A percentile compares a stretch with the other conserved stretches of the same genome.
Conservation (phyloP, 352 stramenopile species). For the Pythium guiyangense region DNA sequence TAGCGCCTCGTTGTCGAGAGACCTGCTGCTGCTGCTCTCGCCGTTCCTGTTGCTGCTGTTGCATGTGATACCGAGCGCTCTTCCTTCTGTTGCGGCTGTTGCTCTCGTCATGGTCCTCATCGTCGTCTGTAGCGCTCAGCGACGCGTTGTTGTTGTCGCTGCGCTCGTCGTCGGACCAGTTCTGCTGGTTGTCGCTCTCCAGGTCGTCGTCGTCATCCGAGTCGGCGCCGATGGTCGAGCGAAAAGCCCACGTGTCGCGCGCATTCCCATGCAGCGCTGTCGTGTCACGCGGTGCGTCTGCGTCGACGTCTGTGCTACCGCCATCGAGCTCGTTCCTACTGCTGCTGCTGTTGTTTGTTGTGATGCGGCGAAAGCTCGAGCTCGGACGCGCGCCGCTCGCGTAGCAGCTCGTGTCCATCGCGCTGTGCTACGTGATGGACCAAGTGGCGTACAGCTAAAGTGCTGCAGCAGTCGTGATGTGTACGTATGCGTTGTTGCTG, state of each 20-base stretch:
- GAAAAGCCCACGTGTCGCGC: slow-evolving; percentile 47
- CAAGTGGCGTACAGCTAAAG: too few species aligned
- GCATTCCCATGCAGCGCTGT: neutral
- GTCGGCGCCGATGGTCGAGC: slow-evolving; percentile 42
- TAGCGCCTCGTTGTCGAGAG: neutral
- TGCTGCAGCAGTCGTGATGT: too few species aligned
- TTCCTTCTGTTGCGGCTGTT: neutral
- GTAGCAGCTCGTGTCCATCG: neutral
- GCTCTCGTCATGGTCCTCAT: neutral
- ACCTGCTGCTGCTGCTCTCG: neutral
- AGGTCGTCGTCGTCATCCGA: slow-evolving; percentile 23
- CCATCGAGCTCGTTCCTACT: neutral
- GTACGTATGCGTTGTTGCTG: too few species aligned
- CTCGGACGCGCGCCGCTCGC: neutral
- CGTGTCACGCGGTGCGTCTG: neutral
- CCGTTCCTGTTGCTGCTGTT: neutral
- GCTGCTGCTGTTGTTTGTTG: neutral
- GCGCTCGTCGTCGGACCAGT: slow-evolving; percentile 8
- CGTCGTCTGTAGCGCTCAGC: neutral
- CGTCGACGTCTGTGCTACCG: neutral
- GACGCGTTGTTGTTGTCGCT: neutral
- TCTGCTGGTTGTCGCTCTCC: neutral
- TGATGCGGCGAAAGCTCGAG: too few species aligned
- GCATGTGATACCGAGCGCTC: too few species aligned
- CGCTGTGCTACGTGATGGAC: too few species aligned